Conservation (phyloP, 2,329 filamentous ascomycete genomes). For the Colletotrichum costaricense region DNA sequence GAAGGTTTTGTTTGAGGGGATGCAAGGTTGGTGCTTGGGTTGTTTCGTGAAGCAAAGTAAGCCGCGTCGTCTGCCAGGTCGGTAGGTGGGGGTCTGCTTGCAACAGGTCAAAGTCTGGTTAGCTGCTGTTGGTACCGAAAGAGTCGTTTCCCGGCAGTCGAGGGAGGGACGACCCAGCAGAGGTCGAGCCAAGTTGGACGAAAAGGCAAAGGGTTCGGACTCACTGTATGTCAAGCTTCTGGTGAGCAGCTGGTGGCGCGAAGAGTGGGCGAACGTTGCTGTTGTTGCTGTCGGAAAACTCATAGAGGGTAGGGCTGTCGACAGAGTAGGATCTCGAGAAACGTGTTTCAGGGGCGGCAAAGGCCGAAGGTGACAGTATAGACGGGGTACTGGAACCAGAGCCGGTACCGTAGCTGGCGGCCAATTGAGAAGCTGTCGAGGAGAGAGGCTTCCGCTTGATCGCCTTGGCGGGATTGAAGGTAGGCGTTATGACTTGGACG, state of each 20-base stretch:
- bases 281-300: conserved; percentile 55
- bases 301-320: conserved; percentile 72
- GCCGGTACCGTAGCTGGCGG: conserved; percentile 61
- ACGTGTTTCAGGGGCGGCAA: conserved; percentile 62
- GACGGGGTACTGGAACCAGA: conserved; percentile 43
- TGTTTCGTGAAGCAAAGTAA: conserved; percentile 49
- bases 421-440: conserved; percentile 62
- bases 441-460: conserved; percentile 73
- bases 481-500: conserved; percentile 21
- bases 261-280: conserved; percentile 34
- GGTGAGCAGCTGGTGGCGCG: conserved; percentile 30
- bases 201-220: conserved; percentile 17
- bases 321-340: conserved; percentile 66
- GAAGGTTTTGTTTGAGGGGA: conserved; percentile 55
- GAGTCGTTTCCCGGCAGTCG: conserved; percentile 10
- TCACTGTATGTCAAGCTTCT: conserved; percentile 33
- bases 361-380: conserved; percentile 47
- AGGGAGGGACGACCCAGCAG: neutral
- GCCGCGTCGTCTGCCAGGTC: conserved; percentile 35
- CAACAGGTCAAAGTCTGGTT: conserved; percentile 8
- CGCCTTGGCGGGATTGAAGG: conserved; percentile 25
- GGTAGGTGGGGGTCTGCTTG: conserved; percentile 28
- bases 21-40: conserved; percentile 54
- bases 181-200: neutral
- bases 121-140: conserved; percentile 3